A percentile compares a stretch with the other conserved stretches of the same genome.
These are phyloP conservation scores for Plantago coronopus DNA, from an alignment of 305 asterid genomes.

Conservation along the genomic window DNA sequence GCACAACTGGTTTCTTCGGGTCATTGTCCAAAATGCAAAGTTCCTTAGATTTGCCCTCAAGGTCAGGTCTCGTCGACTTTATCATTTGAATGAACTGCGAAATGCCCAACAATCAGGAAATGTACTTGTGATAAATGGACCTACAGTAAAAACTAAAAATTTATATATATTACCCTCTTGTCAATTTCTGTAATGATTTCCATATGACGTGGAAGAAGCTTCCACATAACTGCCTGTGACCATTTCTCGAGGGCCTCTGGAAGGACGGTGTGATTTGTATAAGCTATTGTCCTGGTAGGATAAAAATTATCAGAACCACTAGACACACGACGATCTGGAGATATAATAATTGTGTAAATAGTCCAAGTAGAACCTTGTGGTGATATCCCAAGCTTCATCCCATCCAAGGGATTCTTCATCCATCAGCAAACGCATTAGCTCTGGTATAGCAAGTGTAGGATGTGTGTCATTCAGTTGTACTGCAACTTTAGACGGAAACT, in stretches of 20 bases:
- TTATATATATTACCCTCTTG: constrained; percentile 64
- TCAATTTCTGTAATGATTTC: constrained; percentile 95
- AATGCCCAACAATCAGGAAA: constrained; percentile 20
- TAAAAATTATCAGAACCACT: constrained; percentile 25
- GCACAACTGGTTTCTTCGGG: constrained; percentile 86
- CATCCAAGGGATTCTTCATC: constrained; percentile 93
- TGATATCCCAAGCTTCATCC: constrained; percentile 98
- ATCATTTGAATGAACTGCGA: constrained; percentile 75
- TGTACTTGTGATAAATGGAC: constrained; percentile 13
- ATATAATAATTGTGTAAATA: constrained; percentile 17
- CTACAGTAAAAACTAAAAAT: constrained; percentile 12
- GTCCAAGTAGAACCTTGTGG: constrained; percentile 56
- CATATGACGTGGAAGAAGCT: constrained; percentile 99
- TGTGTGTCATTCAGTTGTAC: constrained; percentile 97
- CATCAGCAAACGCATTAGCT: constrained; percentile 94
- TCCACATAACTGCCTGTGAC: constrained; percentile 99
- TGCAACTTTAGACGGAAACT: constrained; percentile 91
- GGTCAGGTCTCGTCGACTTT: constrained; percentile 69
- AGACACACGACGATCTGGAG: constrained; percentile 20
- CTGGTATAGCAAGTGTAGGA: constrained; percentile 97
- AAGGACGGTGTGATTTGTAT: constrained; percentile 96
- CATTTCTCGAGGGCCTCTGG: constrained; percentile 99
- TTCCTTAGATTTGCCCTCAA: constrained; percentile 64
- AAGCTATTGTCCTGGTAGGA: constrained; percentile 79
- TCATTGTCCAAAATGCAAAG: constrained; percentile 77